A percentile compares a stretch with the other conserved stretches of the same genome.
Conservation (phyloP, 257 asterid species). For the Oldenlandia corymbosa region DNA sequence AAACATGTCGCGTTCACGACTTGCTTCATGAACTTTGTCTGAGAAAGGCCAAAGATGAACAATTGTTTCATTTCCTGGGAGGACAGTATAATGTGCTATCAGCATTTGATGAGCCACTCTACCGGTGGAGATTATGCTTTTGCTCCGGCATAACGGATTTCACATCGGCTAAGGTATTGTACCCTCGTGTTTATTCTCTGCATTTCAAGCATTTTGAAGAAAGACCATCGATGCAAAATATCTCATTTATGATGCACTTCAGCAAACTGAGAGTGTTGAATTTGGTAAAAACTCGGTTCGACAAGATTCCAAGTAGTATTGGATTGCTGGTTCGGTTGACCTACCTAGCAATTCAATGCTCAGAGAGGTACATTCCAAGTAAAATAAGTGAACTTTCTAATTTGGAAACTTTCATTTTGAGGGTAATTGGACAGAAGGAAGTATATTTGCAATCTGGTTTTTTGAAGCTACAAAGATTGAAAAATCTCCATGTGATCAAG, state of each 20-base stretch:
- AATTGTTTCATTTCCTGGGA: not conserved
- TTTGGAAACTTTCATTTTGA: not conserved
- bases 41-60: not conserved
- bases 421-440: not conserved
- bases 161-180: not conserved
- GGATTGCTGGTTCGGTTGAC: constrained; percentile 2
- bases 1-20: constrained; percentile 2
- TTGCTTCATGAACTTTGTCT: not conserved
- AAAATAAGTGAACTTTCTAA: not conserved
- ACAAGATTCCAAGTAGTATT: not conserved
- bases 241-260: not conserved
- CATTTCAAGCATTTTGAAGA: not conserved
- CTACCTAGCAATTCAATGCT: not conserved
- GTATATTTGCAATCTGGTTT: not conserved
- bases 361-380: not conserved
- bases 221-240: not conserved
- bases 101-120: not conserved
- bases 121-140: not conserved
- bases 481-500: not conserved
- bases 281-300: not conserved
- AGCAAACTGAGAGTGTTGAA: not conserved
- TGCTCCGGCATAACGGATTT: no score
- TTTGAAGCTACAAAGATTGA: not conserved
- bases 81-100: not conserved
- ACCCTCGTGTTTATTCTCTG: not conserved